Evolutionary conservation across 1,284 basidiomycete genomes (phyloP), one percentile per base, ranked within the genome.

Genomic region (Cryptococcus floricola): DNA sequence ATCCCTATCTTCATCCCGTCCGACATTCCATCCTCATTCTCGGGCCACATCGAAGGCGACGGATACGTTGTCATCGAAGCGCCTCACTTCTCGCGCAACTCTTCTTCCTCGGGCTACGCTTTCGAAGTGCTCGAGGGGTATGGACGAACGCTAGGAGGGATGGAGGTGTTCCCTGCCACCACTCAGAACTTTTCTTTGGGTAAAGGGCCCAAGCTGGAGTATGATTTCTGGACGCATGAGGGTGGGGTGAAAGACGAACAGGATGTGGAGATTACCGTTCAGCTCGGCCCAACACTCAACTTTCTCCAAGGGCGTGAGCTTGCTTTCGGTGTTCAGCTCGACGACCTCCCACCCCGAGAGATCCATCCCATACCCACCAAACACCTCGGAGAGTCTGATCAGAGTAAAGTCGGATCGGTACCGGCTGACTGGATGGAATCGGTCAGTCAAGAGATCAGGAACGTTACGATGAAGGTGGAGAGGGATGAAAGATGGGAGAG

Each of bases 21-120:
- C 25, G 64, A 74, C 0, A 52, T 55, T n/a, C 76, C 81, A 0
- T 62, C 68, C 41, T 78, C 74, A 37, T 85, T 84, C 75, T 78
- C 79, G 82, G 85, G 85, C 3, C 85, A 85, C 62, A 82, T 87
- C 37, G 84, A 87, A 67, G 83, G 83, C 19, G 81, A 82, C 48
- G 84, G 84, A 8, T 82, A 79, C 16, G 78, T 87, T 39, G 83
- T 84, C 0, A 84, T 87, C 45, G 85, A 88, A 65, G 86, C 85
- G 14, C 81, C 79, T 2, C 86, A 87, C 13, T 59, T 55, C 28
- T 52, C 58, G 9, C 52, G 58, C 10, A 64, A 59, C 41, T 39
- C 52, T 14, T 52, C 51, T 16, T 81, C 83, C 6, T 72, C 78
- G 41, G 82, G 82, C 5, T 78, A 85, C 38, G 71, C 80, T 3